Conservation (phyloP, 257 asterid species). For the Asclepias syriaca region DNA sequence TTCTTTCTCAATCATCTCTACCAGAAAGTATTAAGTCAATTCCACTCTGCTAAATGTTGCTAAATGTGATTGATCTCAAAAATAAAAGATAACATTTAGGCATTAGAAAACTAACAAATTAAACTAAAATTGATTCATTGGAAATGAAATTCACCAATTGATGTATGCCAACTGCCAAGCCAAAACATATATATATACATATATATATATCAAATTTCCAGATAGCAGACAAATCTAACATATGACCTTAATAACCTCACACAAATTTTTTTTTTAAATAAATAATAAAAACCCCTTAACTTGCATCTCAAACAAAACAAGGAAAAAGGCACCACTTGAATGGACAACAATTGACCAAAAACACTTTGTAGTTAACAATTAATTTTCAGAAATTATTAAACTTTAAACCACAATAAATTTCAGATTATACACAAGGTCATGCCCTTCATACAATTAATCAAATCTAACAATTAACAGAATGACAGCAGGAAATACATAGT, state of each 20-base stretch:
- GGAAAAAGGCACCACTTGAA: not conserved
- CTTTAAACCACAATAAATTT: not conserved
- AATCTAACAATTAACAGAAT: not conserved
- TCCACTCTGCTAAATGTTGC: not conserved
- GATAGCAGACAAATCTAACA: not conserved
- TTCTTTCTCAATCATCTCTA: not conserved
- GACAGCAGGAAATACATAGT: not conserved
- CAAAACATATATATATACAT: not conserved
- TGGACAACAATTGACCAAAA: not conserved
- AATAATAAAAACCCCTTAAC: not conserved
- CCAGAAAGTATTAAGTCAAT: not conserved
- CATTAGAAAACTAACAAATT: not conserved
- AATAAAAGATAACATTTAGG: not conserved
- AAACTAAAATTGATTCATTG: not conserved
- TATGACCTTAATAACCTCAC: not conserved
- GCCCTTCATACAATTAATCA: not conserved
- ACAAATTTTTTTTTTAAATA: not conserved
- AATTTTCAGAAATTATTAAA: not conserved
- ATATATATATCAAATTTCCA: not conserved
- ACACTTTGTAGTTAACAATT: not conserved
- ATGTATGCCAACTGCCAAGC: not conserved
- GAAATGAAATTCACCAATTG: not conserved
- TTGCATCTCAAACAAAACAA: not conserved
- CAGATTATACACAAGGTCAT: not conserved
- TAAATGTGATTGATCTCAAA: not conserved